Evolutionary conservation across 495 filamentous ascomycete species (phyloP), one percentile per base, ranked within the genome.

Genomic region (Penicillium nucicola): DNA sequence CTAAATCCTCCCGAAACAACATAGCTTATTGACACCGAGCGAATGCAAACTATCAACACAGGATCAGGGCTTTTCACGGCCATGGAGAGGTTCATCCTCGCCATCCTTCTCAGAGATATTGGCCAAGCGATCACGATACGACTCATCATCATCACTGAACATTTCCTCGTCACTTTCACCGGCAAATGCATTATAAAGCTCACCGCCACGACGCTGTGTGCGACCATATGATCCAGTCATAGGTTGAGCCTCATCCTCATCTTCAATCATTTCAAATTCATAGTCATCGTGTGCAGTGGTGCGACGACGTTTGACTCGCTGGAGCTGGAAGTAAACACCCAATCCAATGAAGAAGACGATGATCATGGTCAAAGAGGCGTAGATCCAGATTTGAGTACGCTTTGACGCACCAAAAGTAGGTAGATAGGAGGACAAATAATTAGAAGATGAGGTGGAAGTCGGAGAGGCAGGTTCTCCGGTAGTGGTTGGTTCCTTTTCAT

Each of bases 111-210:
- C 60, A 30, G 42, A 58, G 46, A 49, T 63, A 42, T 55, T 64
- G 48, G 45, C 61, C 52, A 49, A 30, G 17, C 62, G 63, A 56
- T 77, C 72, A 23, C 57, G 61, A 38, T 76, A 77, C 4, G 67
- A 63, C 19, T 77, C 77, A 6, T 82, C 78, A 19, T 80, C 82
- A 34, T 82, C 80, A 48, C 80, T 82, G 50, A 80, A 79, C 31
- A 80, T 63, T 39, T 84, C 81, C 49, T 90, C 89, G 42, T 93
- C 92, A 50, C 81, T 84, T 56, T 88, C 84, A 11, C 84, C 78
- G 7, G 90, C 88, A 80, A 96, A 96, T 30, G 93, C 89, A 77
- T 97, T 89, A 69, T 98, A 98, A 32, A 98, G 69, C 69, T 95
- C 86, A 20, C 88, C 88, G 17, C 85, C 89, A 45, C 87, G 79